A percentile compares a stretch with the other conserved stretches of the same genome.
Evolutionary conservation across 2,329 filamentous ascomycete genomes (phyloP).

Genomic region (Botrytis squamosa): DNA sequence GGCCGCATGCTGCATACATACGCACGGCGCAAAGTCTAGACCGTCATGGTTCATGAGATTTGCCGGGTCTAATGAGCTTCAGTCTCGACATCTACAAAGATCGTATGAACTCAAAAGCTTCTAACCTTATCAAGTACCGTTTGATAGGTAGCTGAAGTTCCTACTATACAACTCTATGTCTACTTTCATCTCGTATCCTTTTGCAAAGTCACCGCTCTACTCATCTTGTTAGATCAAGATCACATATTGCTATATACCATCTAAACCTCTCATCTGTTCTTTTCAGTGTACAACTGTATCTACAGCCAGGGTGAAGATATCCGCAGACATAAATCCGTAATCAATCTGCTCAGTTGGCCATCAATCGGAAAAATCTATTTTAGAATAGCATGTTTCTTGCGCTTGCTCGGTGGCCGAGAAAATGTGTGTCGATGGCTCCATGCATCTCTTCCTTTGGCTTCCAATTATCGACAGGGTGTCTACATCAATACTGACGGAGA

Average conservation of each 20-base stretch:
- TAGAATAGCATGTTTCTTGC: too few species aligned
- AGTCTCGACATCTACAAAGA: not conserved
- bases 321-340: not conserved
- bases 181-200: not conserved
- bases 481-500: not conserved
- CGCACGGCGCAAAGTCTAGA: not conserved
- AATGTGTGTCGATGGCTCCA: not conserved
- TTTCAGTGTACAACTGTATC: not conserved
- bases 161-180: not conserved
- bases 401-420: too few species aligned
- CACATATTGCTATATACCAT: too few species aligned
- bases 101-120: not conserved
- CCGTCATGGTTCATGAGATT: not conserved
- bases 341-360: not conserved
- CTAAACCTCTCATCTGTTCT: not conserved
- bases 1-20: not conserved
- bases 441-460: not conserved
- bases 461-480: not conserved
- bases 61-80: not conserved
- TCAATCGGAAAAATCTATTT: not conserved
- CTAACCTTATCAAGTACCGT: not conserved
- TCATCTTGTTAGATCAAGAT: not conserved
- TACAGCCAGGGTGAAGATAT: not conserved
- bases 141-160: not conserved
- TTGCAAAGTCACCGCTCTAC: not conserved